phyloP scores from a whole-genome alignment of 805 yeast genomes.

The Citeromyces nyonsensis region DNA sequence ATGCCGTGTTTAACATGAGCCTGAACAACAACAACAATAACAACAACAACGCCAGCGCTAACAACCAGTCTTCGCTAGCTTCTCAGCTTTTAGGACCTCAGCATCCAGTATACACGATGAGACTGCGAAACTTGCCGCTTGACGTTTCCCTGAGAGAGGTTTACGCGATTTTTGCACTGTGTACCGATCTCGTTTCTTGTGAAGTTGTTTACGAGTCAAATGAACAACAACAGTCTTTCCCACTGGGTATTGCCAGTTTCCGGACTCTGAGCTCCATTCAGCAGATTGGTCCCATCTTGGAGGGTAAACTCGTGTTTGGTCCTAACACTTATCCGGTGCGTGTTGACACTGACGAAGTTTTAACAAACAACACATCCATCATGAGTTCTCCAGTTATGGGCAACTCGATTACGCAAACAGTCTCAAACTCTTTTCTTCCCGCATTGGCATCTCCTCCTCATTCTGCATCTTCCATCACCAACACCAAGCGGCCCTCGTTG shows the following conservation, averaged over 20 bases:
- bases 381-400: constrained; percentile 2
- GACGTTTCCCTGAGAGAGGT: constrained; percentile 58
- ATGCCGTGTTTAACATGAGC: not conserved
- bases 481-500: constrained; percentile 32
- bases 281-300: constrained; percentile 23
- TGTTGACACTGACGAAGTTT: constrained; percentile 22
- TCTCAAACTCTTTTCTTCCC: constrained; percentile 5
- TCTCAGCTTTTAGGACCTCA: not conserved
- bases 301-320: constrained; percentile 30
- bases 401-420: not conserved
- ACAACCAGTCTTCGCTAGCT: too few species aligned
- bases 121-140: constrained; percentile 40
- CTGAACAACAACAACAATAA: constrained; percentile 1
- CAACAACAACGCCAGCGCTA: constrained; percentile 3
- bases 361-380: constrained; percentile 4
- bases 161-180: constrained; percentile 48
- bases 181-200: constrained; percentile 40
- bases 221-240: constrained; percentile 1
- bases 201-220: constrained; percentile 20
- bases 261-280: constrained; percentile 24
- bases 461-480: constrained; percentile 1
- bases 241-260: constrained; percentile 24
- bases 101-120: constrained; percentile 9
- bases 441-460: constrained; percentile 5
- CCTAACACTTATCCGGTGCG: constrained; percentile 23